Evolutionary conservation across 208 protist genomes (phyloP).

Genomic region (Leishmania martiniquensis): DNA sequence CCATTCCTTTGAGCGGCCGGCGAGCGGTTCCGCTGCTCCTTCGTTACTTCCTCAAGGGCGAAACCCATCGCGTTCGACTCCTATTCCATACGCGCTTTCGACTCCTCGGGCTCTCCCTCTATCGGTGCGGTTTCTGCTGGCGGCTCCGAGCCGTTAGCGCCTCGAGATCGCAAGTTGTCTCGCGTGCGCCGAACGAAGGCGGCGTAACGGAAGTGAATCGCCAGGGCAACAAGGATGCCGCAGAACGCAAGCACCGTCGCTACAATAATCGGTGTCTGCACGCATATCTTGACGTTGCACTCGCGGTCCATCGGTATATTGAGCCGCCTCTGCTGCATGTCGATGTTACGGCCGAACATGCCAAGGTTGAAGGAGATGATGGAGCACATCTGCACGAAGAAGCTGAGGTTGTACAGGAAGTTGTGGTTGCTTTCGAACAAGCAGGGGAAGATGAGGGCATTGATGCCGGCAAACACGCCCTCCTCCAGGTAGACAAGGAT

Average conservation of each 20-base stretch:
- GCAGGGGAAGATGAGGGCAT: conserved; percentile 56
- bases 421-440: conserved; percentile 53
- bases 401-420: conserved; percentile 50
- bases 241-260: conserved; percentile 34
- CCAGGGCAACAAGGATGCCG: conserved; percentile 35
- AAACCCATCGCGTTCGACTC: neutral
- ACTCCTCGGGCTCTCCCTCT: too few species aligned
- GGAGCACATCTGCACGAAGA: conserved; percentile 43
- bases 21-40: neutral
- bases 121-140: neutral
- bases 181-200: conserved; percentile 36
- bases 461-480: conserved; percentile 44
- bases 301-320: conserved; percentile 24
- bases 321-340: conserved; percentile 43
- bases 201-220: conserved; percentile 55
- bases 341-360: conserved; percentile 57
- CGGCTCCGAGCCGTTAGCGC: neutral
- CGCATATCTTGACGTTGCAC: conserved; percentile 42
- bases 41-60: neutral
- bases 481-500: conserved; percentile 21
- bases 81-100: neutral
- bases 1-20: neutral
- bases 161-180: neutral
- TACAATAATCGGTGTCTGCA: conserved; percentile 53
- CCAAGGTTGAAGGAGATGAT: conserved; percentile 60